Base-by-base conservation (phyloP, 345 rosid genomes). In the Citrus australasica region DNA sequence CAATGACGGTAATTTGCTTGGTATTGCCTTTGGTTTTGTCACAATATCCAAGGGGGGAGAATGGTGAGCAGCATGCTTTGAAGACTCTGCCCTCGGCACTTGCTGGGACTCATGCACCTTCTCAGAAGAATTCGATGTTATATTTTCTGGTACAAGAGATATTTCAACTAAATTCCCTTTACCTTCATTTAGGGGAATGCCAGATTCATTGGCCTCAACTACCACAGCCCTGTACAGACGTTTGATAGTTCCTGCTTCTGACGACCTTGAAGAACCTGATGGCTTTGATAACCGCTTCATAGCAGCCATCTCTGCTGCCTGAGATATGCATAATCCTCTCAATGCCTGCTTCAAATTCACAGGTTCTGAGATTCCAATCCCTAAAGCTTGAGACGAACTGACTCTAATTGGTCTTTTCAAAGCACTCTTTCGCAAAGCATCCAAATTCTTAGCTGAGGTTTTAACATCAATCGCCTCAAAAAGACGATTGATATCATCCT, bases 281-380 rank as follows among this genome's bases (percentile, higher is more conserved):
- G 88, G 91, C 82, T 82, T 89, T 28, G 91, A 85, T 73, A 88
- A 78, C 60, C 94, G 86, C 85, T 92, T 92, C 92, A 85, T 87
- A 37, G 97, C 97, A 78, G 97, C 97, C 92, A 89, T 87, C 81
- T 92, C 94, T 1, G 94, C 91, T 60, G 97, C 97, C 85, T 92
- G 97, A 70, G 94, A 89, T 69, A 92, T 92, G 80, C 91, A 92
- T 72, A 92, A 86, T 40, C 94, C 93, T 82, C 97, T 86, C 77
- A 92, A 80, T 42, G 97, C 97, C 88, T 92, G 97, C 87, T 92
- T 92, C 88, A 92, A 86, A 82, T 89, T 92, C 83, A 81, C 87
- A 28, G 85, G 88, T 78, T 90, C 92, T 9, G 94, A 87, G 78
- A 90, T 88, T 69, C 93, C 97, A 71, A 90, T 92, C 37, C 90